Conservation (phyloP, 352 stramenopile species). For the Pythium utonaiense region DNA sequence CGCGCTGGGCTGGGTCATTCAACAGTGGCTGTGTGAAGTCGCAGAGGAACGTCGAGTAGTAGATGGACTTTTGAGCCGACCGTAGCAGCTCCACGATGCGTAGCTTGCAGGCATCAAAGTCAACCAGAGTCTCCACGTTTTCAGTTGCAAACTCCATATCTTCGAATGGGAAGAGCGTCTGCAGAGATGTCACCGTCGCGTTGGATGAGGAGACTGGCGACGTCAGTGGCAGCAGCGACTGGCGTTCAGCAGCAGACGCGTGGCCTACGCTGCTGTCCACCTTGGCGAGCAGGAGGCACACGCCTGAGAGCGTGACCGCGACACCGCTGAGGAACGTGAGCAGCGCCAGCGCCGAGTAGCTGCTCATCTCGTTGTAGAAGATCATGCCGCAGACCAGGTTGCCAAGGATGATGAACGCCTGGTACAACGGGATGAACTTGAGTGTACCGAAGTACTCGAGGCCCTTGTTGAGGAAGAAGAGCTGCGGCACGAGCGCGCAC, state of each 20-base stretch:
- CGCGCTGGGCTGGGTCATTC: constrained; percentile 17
- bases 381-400: constrained; percentile 75
- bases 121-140: constrained; percentile 36
- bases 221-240: constrained; percentile 16
- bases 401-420: constrained; percentile 79
- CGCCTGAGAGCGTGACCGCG: constrained; percentile 50
- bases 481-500: constrained; percentile 53
- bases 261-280: constrained; percentile 22
- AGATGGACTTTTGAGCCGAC: constrained; percentile 52
- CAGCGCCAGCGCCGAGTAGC: constrained; percentile 42
- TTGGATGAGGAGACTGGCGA: background rate
- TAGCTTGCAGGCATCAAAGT: constrained; percentile 67
- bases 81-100: constrained; percentile 53
- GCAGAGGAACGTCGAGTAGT: constrained; percentile 82
- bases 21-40: constrained; percentile 61
- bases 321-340: constrained; percentile 52
- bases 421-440: constrained; percentile 80
- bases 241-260: background rate
- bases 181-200: background rate
- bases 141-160: constrained; percentile 55
- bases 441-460: constrained; percentile 77
- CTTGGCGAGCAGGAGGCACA: constrained; percentile 63
- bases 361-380: constrained; percentile 78
- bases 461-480: constrained; percentile 79
- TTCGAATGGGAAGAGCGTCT: constrained; percentile 45